Evolutionary conservation across 768 basidiomycete species (phyloP), one percentile per base, ranked within the genome.

Genomic region (Dentipellis sp.): DNA sequence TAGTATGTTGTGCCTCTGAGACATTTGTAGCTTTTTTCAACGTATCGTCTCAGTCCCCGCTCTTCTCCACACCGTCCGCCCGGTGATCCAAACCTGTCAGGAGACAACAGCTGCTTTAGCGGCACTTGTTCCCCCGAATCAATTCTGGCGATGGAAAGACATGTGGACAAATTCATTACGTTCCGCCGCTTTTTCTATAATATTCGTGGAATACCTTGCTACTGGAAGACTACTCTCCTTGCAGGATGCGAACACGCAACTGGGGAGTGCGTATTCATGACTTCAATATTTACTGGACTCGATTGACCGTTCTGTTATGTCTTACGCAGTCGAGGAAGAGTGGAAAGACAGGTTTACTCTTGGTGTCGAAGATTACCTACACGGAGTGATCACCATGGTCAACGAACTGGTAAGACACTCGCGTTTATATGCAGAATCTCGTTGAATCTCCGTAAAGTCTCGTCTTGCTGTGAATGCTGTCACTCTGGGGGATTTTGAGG

Each of bases 131-230:
- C 89, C 89, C 29, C 74, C 73, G 34, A 81, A 86, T 61, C 86
- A 90, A 60, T 82, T 88, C 58, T 91, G 89, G 89, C 75, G 81
- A 55, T 91, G 86, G 86, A 89, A 86, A 66, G 87, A 90, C 22
- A 81, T 87, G 81, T 91, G 88, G 88, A 76, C 78, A 1, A 81
- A 80, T 63, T 83, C 86, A 3, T 66, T 91, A 38, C 76, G 88
- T 55, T 78, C 77, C 16, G 80, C 80, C 10, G 75, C 90, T 0
- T 91, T 86, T 63, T 76, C 79, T 40, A 81, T 81, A 0, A 79
- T 83, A 16, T 67, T 91, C 36, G 73, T 83, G 11, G 78, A 85
- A 64, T 92, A 84, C 63, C 74, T 92, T 7, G 72, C 76, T 4
- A 74, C 64, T 37, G 77, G 86, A 22, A 75, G 71, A 38, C 76